These are phyloP conservation scores for Clavispora phyllophila DNA, from an alignment of 805 yeast species.

Conservation along the genomic window DNA sequence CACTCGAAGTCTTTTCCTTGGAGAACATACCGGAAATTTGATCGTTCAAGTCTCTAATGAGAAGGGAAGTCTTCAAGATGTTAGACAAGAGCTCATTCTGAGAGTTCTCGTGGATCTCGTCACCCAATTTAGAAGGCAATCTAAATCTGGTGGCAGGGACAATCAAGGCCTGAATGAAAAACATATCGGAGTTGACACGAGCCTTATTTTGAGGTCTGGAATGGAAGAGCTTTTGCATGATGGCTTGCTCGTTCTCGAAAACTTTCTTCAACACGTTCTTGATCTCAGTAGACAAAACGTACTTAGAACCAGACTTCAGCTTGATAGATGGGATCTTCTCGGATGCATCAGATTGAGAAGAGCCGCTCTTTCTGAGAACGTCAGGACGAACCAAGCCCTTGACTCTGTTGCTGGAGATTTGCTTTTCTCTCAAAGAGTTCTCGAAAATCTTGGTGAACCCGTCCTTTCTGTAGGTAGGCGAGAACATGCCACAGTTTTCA, in stretches of 20 bases:
- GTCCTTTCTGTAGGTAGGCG: conserved; percentile 92
- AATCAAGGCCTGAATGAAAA: conserved; percentile 80
- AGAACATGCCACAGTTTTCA: conserved; percentile 93
- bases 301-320: conserved; percentile 71
- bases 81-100: conserved; percentile 85
- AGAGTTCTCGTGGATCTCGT: conserved; percentile 89
- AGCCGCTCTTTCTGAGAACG: conserved; percentile 38
- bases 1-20: conserved; percentile 47
- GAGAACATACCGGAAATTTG: conserved; percentile 56
- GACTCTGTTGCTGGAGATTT: conserved; percentile 71
- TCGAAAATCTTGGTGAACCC: conserved; percentile 92
- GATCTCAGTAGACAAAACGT: conserved; percentile 83
- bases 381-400: conserved; percentile 74
- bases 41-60: conserved; percentile 86
- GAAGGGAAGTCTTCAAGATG: conserved; percentile 70
- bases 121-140: conserved; percentile 94
- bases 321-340: conserved; percentile 46
- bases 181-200: conserved; percentile 65
- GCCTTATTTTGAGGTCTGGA: conserved; percentile 61
- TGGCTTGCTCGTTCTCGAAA: conserved; percentile 65
- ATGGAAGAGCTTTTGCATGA: conserved; percentile 73
- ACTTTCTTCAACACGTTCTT: conserved; percentile 71
- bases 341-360: conserved; percentile 5
- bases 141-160: conserved; percentile 98
- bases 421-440: conserved; percentile 77